Percentiles rank a stretch among this genome's conserved stretches.
phyloP scores from a whole-genome alignment of 805 yeast genomes.

The Pichia eremophila region DNA sequence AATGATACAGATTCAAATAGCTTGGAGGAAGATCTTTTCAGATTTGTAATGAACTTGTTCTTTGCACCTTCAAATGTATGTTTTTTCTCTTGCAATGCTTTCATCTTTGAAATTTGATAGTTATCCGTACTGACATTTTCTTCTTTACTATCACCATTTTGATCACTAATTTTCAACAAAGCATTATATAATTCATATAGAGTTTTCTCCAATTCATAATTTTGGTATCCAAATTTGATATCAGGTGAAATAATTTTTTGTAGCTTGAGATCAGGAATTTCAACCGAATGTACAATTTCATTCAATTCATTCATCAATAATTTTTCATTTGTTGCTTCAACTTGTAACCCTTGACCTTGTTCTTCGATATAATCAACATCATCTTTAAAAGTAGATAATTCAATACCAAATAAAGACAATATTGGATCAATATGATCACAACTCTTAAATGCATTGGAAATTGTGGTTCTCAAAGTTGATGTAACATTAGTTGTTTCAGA shows the following conservation, averaged over 20 bases:
- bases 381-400: conserved; percentile 51
- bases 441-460: conserved; percentile 37
- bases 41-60: conserved; percentile 36
- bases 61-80: conserved; percentile 50
- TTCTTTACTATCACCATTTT: conserved; percentile 11
- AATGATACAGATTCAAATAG: conserved; percentile 20
- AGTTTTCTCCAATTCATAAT: conserved; percentile 41
- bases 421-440: conserved; percentile 48
- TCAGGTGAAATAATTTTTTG: conserved; percentile 35
- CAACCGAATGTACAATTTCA: conserved; percentile 60
- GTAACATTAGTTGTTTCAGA: conserved; percentile 33
- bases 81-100: conserved; percentile 61
- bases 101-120: conserved; percentile 49
- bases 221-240: conserved; percentile 38
- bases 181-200: conserved; percentile 54
- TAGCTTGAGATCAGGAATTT: conserved; percentile 50
- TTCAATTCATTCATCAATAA: conserved; percentile 61
- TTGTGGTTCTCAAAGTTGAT: conserved; percentile 32
- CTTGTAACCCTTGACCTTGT: conserved; percentile 75
- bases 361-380: conserved; percentile 65
- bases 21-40: conserved; percentile 26
- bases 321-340: conserved; percentile 73
- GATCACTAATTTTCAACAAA: conserved; percentile 48
- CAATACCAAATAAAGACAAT: conserved; percentile 49
- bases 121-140: conserved; percentile 24